Conservation (phyloP, 768 basidiomycete genomes). For the Postia placenta region DNA sequence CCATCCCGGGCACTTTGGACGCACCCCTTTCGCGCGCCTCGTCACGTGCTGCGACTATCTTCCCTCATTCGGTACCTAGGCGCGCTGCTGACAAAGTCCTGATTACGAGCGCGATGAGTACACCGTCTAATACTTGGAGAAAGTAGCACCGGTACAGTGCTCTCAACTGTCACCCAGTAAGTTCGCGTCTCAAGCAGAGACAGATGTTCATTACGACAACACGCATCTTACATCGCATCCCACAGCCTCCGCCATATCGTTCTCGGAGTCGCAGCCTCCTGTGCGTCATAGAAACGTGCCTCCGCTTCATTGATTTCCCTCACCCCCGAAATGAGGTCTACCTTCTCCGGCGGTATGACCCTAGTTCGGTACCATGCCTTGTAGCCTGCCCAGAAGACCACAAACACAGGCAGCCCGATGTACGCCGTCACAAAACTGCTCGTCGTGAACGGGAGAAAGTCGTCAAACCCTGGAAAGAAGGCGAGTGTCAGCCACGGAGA, state of each 20-base stretch:
- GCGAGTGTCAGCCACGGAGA: constrained; percentile 19
- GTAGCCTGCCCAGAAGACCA: constrained; percentile 30
- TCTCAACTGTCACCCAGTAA: no score
- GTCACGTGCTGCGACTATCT: constrained; percentile 2
- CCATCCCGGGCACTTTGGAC: constrained; percentile 3
- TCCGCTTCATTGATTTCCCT: constrained; percentile 62
- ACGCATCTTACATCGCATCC: constrained; percentile 16
- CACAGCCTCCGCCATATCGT: constrained; percentile 21
- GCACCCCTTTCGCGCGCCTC: constrained; percentile 4
- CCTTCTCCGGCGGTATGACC: constrained; percentile 37
- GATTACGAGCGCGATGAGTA: background rate
- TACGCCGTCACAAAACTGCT: constrained; percentile 58
- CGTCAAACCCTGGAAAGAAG: constrained; percentile 29
- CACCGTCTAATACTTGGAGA: background rate
- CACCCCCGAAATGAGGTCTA: constrained; percentile 57
- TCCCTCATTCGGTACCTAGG: background rate
- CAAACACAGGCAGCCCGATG: constrained; percentile 29
- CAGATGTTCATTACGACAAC: background rate
- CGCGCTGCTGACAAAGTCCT: background rate
- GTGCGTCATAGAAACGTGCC: constrained; percentile 38
- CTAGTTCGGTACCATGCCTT: constrained; percentile 30
- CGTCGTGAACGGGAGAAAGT: constrained; percentile 39
- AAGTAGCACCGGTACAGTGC: no score
- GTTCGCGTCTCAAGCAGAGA: no score
- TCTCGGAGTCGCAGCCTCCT: constrained; percentile 25